Evolutionary conservation across 75 land plant species (phyloP).

Genomic region (Selaginella moellendorffii): DNA sequence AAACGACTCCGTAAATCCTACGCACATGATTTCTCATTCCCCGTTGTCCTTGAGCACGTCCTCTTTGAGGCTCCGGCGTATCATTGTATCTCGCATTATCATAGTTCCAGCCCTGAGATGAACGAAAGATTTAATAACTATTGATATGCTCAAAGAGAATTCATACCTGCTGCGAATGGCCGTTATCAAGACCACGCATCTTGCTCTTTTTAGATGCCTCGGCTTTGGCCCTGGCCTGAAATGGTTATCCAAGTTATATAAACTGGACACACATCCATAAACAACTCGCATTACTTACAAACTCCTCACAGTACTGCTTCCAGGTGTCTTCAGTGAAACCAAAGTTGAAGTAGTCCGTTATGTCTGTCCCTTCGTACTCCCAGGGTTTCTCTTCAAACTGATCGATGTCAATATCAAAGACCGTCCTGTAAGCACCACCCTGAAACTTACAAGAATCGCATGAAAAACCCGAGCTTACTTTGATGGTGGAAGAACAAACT

Average conservation of each 20-base stretch:
- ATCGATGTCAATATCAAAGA: conserved; percentile 92
- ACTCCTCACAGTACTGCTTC: conserved; percentile 76
- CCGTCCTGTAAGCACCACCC: conserved; percentile 40
- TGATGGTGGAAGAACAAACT: neutral
- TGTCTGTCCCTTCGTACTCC: conserved; percentile 58
- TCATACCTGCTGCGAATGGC: neutral
- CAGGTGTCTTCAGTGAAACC: conserved; percentile 73
- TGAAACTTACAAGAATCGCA: neutral
- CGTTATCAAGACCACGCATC: neutral
- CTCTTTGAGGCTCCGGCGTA: neutral
- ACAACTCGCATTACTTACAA: conserved; percentile 29
- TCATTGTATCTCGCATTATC: neutral
- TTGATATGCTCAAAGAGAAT: neutral
- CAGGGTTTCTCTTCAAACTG: conserved; percentile 88
- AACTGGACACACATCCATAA: too few species aligned
- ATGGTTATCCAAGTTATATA: neutral
- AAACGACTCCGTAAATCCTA: neutral
- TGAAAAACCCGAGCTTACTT: neutral
- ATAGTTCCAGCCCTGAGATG: neutral
- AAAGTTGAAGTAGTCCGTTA: conserved; percentile 83
- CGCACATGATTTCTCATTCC: neutral
- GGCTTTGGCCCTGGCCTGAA: neutral
- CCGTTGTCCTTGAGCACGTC: neutral
- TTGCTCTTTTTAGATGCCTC: neutral
- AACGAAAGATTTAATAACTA: neutral